These are phyloP conservation scores for Cladobotryum mycophilum DNA, from an alignment of 2,329 filamentous ascomycete species.

Conservation along the genomic window DNA sequence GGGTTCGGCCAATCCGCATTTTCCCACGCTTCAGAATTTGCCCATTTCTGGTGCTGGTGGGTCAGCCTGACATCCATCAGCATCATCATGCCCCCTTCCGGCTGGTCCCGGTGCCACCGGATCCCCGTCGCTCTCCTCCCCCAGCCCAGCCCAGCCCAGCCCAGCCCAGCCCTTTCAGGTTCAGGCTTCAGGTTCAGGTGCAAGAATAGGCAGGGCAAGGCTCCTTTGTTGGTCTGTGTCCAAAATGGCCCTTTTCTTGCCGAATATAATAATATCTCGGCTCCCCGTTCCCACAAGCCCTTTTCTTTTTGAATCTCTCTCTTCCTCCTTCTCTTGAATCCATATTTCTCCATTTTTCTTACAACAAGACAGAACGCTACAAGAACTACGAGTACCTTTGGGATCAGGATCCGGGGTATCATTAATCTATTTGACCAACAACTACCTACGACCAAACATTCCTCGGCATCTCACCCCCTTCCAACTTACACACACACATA, in stretches of 20 bases:
- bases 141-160: no score
- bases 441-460: not conserved
- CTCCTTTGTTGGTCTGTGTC: no score
- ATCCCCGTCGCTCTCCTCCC: not conserved
- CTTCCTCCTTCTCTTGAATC: not conserved
- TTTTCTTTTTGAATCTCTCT: not conserved
- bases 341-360: not conserved
- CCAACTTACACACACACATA: no score
- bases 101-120: constrained; percentile 12
- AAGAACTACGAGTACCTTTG: not conserved
- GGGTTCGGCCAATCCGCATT: not conserved
- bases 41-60: not conserved
- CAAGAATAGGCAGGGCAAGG: not conserved
- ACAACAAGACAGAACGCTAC: not conserved
- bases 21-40: no score
- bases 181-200: not conserved
- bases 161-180: no score
- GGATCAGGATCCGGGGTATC: constrained; percentile 9
- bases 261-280: not conserved
- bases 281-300: not conserved
- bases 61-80: constrained; percentile 11
- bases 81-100: constrained; percentile 12
- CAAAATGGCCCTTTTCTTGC: not conserved
- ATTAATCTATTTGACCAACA: not conserved
- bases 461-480: not conserved